phyloP scores from a whole-genome alignment of 805 yeast species.

The Wickerhamiella azymoides region DNA sequence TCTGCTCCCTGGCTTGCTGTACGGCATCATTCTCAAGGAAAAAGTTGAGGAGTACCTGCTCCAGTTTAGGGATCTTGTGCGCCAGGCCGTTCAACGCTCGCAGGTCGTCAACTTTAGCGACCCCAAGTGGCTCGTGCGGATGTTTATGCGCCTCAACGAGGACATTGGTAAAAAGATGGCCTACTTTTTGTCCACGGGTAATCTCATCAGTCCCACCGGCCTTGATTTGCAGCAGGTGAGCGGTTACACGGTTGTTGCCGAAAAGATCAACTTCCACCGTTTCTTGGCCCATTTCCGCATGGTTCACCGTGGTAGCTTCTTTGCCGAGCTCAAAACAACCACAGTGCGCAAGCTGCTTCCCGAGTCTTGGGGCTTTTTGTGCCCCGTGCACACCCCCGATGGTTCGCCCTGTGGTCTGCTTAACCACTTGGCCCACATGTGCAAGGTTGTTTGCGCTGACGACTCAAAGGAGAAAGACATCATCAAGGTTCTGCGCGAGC shows the following conservation, averaged over 20 bases:
- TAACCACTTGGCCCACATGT: constrained; percentile 92
- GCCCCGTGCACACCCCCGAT: constrained; percentile 99
- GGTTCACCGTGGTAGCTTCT: constrained; percentile 99
- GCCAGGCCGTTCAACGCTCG: constrained; percentile 68
- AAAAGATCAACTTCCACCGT: constrained; percentile 92
- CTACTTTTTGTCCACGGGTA: constrained; percentile 93
- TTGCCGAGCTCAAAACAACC: constrained; percentile 94
- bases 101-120: constrained; percentile 69
- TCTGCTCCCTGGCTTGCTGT: constrained; percentile 84
- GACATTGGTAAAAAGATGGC: constrained; percentile 91
- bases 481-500: constrained; percentile 49
- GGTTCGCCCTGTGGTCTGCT: constrained; percentile 98
- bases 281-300: constrained; percentile 97
- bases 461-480: constrained; percentile 10
- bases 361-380: constrained; percentile 97
- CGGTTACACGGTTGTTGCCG: constrained; percentile 97
- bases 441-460: constrained; percentile 58
- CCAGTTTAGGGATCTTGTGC: constrained; percentile 56
- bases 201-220: constrained; percentile 92
- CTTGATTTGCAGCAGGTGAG: constrained; percentile 94
- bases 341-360: constrained; percentile 93
- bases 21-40: constrained; percentile 93
- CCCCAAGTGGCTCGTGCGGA: constrained; percentile 66
- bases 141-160: constrained; percentile 68
- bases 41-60: constrained; percentile 86